Percentiles rank a stretch among this genome's conserved stretches.
phyloP scores from a whole-genome alignment of 2,329 filamentous ascomycete genomes.

The Aspergillus quadrilineatus region DNA sequence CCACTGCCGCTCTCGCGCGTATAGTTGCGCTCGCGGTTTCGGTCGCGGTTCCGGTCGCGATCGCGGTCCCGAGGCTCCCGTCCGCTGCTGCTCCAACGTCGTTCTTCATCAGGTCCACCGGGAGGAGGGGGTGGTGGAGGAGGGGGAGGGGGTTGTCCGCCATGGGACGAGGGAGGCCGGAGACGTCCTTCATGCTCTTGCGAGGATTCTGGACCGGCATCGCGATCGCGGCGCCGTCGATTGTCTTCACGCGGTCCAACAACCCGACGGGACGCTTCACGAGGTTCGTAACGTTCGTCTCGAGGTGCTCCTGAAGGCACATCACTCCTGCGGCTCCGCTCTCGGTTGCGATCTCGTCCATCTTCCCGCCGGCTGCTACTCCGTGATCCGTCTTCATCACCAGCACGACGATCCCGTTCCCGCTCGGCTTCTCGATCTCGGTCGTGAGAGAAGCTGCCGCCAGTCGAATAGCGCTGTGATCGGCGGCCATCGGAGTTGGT shows the following conservation, averaged over 20 bases:
- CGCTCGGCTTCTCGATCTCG: conserved; percentile 31
- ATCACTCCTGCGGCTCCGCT: conserved; percentile 37
- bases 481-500: conserved; percentile 33
- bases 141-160: conserved; percentile 31
- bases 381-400: conserved; percentile 27
- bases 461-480: conserved; percentile 30
- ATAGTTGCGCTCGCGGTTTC: conserved; percentile 34
- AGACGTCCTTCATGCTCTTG: conserved; percentile 36
- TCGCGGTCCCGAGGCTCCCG: conserved; percentile 39
- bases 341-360: conserved; percentile 36
- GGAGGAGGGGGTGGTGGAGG: conserved; percentile 31
- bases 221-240: conserved; percentile 38
- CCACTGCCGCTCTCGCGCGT: conserved; percentile 29
- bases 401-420: conserved; percentile 29
- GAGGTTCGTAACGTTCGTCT: conserved; percentile 28
- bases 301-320: conserved; percentile 22
- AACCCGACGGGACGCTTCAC: conserved; percentile 34
- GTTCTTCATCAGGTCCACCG: conserved; percentile 31
- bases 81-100: conserved; percentile 33
- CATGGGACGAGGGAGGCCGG: conserved; percentile 35
- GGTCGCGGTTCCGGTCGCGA: conserved; percentile 37
- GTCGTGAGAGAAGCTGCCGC: conserved; percentile 22
- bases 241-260: conserved; percentile 35
- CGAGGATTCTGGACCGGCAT: conserved; percentile 28
- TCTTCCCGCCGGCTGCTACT: conserved; percentile 38